Evolutionary conservation across 2,329 filamentous ascomycete species (phyloP).

Genomic region (Macrophomina phaseolina): DNA sequence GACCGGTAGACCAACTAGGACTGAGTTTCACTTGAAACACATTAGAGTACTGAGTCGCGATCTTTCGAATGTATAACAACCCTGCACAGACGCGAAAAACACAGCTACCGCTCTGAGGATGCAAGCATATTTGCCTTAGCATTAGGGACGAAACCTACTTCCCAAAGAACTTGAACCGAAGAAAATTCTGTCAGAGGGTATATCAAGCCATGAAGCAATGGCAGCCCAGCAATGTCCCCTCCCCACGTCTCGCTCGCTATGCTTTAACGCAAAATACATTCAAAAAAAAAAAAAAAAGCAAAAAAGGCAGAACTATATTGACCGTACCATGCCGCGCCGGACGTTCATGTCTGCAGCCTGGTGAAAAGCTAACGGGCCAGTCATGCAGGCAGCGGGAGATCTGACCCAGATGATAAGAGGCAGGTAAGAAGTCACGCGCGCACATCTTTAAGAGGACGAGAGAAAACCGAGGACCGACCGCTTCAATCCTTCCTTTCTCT

Average conservation of each 20-base stretch:
- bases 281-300: neutral
- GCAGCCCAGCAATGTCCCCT: conserved; percentile 24
- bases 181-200: conserved; percentile 15
- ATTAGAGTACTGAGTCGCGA: too few relatives aligned
- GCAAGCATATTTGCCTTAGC: neutral
- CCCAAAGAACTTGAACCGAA: neutral
- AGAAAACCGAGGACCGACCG: neutral
- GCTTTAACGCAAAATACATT: neutral
- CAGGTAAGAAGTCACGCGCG: neutral
- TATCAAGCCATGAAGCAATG: conserved; percentile 25
- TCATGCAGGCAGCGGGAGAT: neutral
- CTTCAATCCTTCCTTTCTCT: neutral
- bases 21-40: too few relatives aligned
- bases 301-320: neutral
- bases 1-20: too few relatives aligned
- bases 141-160: neutral
- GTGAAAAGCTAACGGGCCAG: neutral
- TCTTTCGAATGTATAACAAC: too few relatives aligned
- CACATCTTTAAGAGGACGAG: neutral
- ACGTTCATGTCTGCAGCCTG: neutral
- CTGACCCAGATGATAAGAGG: neutral
- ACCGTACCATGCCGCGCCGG: neutral
- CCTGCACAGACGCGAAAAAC: neutral
- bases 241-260: conserved; percentile 12
- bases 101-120: neutral